Conservation (phyloP, 1,139 yeast species). For the Suhomyces atakaporum region DNA sequence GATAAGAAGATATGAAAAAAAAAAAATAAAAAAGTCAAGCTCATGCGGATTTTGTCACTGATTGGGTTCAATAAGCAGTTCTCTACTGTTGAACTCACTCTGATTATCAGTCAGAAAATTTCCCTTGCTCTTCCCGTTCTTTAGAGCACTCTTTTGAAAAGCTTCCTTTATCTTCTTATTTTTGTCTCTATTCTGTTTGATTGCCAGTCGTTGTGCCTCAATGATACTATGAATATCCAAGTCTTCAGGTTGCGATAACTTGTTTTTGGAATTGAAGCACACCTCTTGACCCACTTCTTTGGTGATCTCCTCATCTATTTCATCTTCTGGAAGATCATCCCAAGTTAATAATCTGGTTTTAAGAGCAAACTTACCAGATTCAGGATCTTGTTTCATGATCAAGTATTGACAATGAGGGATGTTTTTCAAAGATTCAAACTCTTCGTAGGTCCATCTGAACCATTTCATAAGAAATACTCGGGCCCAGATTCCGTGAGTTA, state of each 20-base stretch:
- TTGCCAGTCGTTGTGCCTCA: conserved; percentile 48
- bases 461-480: conserved; percentile 89
- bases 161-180: conserved; percentile 40
- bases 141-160: conserved; percentile 28
- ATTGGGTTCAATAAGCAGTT: conserved; percentile 1
- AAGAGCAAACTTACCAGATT: conserved; percentile 44
- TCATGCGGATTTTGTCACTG: no score
- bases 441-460: conserved; percentile 91
- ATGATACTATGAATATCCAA: conserved; percentile 45
- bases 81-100: conserved; percentile 29
- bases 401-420: conserved; percentile 83
- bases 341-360: conserved; percentile 60
- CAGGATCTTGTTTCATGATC: conserved; percentile 63
- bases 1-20: no score
- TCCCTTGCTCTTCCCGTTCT: conserved; percentile 1
- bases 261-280: conserved; percentile 40
- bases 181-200: conserved; percentile 38
- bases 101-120: conserved; percentile 31
- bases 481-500: conserved; percentile 93
- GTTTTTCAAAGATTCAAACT: conserved; percentile 78
- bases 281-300: conserved; percentile 47
- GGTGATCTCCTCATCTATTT: conserved; percentile 40
- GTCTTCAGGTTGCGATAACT: conserved; percentile 39
- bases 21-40: no score
- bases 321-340: conserved; percentile 54